Base-by-base conservation (phyloP, 306 rosid genomes). In the Gynostemma pentaphyllum region DNA sequence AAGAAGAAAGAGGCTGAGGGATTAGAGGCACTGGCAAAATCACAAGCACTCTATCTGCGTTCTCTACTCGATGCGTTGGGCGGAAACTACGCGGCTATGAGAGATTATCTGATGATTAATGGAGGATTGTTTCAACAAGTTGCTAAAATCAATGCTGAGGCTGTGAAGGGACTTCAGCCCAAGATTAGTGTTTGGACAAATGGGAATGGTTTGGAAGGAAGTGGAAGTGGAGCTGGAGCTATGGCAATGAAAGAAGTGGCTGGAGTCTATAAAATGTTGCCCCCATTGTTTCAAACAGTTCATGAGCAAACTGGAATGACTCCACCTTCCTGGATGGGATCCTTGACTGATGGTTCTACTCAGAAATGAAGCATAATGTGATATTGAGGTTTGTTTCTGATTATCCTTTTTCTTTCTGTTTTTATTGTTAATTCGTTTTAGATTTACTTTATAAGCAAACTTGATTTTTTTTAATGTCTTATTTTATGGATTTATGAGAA, bases 1-100 rank as follows among this genome's bases (percentile, higher is more conserved):
- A 76, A 68, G 74, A 68, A 72, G 67, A 76, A 72, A 49, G 74
- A 72, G 64, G 81, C 72, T 0, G 76, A 66, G 64, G 76, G 70
- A 23, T 64, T 76, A 7, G 53, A 68, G 47, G 70, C 74, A 4
- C 68, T 62, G 5, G 81, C 74, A 21, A 59, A 68, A 40, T 74
- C 77, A 11, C 67, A 68, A 47, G 74, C 68, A 7, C 32, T n/a
- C 1, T 76, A 76, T 15, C 36, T 75, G 5, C 51, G 66, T 66
- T 24, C 51, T 7, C 67, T 76, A 28, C 41, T 71, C 4, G 62
- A 66, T 0, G 32, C 70, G 6, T 40, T 71, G 15, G 80, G 76
- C 5, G 80, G 73, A 18, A 71, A 76, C 45, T 72, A 77, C 27
- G 62, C 37, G 2, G 69, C 74, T 3, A 74, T 72, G 9, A 68